Base-by-base conservation (phyloP, 768 basidiomycete species). In the Mycena rebaudengoi region DNA sequence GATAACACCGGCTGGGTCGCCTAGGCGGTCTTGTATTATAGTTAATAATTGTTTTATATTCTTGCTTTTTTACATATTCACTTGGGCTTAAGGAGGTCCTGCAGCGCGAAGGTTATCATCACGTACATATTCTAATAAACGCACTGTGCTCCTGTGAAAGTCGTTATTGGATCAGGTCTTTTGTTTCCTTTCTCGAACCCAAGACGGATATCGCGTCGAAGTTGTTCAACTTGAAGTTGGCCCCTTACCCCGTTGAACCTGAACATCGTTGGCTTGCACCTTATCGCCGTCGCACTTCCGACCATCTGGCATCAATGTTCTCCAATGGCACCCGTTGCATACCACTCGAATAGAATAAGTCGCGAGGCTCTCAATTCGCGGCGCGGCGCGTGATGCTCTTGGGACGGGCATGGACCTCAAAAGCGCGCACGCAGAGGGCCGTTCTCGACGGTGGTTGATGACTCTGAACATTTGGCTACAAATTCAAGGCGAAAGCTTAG, bases 321-420 rank as follows among this genome's bases (percentile, higher is more conserved):
- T n/a, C n/a, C n/a, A n/a, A 16, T 20, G n/a, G 26, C 52, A 29
- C 74, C 78, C 8, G 64, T 59, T 21, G 76, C 78, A 2, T 79
- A 84, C 53, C 88, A 89, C 70, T 88, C 86, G 2, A 72, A 74
- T 5, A 69, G 80, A 33, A 88, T 76, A 88, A 88, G 67, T 68
- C 71, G 6, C 79, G 82, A n/a, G n/a, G n/a, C 14, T 66, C 72
- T 0, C 82, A 86, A 64, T 74, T 88, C 11, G 44, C 62, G 14
- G 81, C 79, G 25, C 79, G 81, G 65, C 76, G 78, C 23, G 81
- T 89, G 21, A 76, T 88, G 75, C 79, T 89, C 23, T 76, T 88
- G 18, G 88, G 88, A 89, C 88, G 6, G 86, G 86, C 2, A 85
- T 87, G 84, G 88, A 89, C 65, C 71, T 89, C 18, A 7, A 83